Percentiles rank a stretch among this genome's conserved stretches.
Conservation (phyloP, 108 stramenopile species). For the Skeletonema marinoi region DNA sequence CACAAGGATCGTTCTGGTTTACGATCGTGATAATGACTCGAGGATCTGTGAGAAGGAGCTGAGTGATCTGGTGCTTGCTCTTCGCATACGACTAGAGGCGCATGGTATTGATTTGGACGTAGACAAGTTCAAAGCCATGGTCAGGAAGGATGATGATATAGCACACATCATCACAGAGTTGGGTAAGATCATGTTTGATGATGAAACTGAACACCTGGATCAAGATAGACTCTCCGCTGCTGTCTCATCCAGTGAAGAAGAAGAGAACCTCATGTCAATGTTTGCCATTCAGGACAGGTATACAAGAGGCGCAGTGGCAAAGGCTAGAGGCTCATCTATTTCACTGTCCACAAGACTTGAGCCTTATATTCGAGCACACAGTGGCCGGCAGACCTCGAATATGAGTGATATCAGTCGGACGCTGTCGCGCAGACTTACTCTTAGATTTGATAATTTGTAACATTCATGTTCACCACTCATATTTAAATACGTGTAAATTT, state of each 20-base stretch:
- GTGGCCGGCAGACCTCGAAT: not conserved
- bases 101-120: not conserved
- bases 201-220: not conserved
- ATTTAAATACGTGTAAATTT: no score
- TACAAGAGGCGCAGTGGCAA: not conserved
- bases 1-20: not conserved
- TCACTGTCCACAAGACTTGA: not conserved
- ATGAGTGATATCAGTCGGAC: not conserved
- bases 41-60: not conserved
- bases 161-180: not conserved
- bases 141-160: not conserved
- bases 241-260: not conserved
- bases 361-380: not conserved
- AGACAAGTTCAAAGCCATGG: constrained; percentile 1
- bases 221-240: not conserved
- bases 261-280: not conserved
- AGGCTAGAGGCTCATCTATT: not conserved
- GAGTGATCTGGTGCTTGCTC: not conserved
- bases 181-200: not conserved
- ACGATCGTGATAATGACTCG: not conserved
- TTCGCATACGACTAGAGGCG: not conserved
- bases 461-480: not conserved
- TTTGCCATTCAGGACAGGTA: not conserved
- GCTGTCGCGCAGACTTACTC: not conserved
- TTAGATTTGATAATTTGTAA: not conserved